Evolutionary conservation across 2,329 filamentous ascomycete genomes (phyloP).

Genomic region (Fusarium proliferatum): DNA sequence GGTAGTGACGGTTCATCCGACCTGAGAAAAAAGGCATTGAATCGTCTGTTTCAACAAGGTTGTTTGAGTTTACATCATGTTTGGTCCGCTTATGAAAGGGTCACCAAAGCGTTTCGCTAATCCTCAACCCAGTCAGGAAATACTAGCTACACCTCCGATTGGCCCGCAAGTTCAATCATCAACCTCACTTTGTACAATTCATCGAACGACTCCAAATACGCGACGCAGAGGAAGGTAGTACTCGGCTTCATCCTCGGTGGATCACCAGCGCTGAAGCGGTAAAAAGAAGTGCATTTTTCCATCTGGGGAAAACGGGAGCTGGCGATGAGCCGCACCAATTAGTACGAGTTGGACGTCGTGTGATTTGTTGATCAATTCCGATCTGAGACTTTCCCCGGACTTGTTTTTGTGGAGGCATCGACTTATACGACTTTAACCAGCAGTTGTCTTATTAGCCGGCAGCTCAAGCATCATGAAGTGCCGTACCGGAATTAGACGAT

Average conservation of each 20-base stretch:
- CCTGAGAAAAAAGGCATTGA: neutral
- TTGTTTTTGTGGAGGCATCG: conserved; percentile 7
- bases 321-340: conserved; percentile 10
- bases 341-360: neutral
- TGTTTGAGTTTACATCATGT: neutral
- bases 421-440: conserved; percentile 25
- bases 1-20: neutral
- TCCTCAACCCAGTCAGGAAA: neutral
- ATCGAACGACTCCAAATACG: conserved; percentile 1
- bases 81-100: conserved; percentile 21
- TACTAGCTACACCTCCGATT: conserved; percentile 3
- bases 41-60: neutral
- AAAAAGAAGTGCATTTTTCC: neutral
- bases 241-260: neutral
- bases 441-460: conserved; percentile 16
- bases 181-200: neutral
- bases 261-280: neutral
- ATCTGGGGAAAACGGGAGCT: conserved; percentile 7
- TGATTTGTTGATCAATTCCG: conserved; percentile 12
- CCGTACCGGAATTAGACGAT: neutral
- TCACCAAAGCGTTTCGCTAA: neutral
- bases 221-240: conserved; percentile 8
- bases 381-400: conserved; percentile 19
- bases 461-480: neutral
- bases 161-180: neutral